Conservation (phyloP, 306 rosid genomes). For the Hippophae tibetana region DNA sequence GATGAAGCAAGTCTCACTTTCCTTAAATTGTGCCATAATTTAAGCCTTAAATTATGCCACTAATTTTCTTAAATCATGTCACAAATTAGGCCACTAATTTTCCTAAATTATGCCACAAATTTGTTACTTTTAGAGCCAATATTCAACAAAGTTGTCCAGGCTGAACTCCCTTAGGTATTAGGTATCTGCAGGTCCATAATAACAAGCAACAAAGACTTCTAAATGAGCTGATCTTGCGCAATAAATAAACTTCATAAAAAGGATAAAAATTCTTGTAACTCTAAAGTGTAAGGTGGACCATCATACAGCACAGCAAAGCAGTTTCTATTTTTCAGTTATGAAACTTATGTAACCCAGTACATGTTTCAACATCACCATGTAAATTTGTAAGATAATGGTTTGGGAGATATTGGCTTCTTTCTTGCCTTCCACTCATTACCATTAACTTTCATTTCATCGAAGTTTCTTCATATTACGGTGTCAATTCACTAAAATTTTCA, state of each 20-base stretch:
- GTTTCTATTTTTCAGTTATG: background rate
- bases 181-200: conserved; percentile 62
- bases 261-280: background rate
- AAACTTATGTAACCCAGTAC: background rate
- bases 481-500: too few relatives aligned
- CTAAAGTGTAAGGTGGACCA: background rate
- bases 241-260: background rate
- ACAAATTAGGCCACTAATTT: too few relatives aligned
- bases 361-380: background rate
- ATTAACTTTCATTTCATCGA: too few relatives aligned
- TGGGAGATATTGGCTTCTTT: background rate
- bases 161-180: conserved; percentile 86
- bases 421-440: too few relatives aligned
- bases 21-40: too few relatives aligned
- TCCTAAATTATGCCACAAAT: too few relatives aligned
- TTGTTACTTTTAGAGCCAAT: too few relatives aligned
- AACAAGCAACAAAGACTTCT: conserved; percentile 22
- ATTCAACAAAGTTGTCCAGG: conserved; percentile 93
- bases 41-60: too few relatives aligned
- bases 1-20: too few relatives aligned
- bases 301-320: background rate
- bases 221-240: background rate
- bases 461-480: too few relatives aligned
- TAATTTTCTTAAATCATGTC: too few relatives aligned
- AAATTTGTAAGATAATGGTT: background rate